phyloP scores from a whole-genome alignment of 2,329 filamentous ascomycete genomes.

The Cladophialophora immunda region DNA sequence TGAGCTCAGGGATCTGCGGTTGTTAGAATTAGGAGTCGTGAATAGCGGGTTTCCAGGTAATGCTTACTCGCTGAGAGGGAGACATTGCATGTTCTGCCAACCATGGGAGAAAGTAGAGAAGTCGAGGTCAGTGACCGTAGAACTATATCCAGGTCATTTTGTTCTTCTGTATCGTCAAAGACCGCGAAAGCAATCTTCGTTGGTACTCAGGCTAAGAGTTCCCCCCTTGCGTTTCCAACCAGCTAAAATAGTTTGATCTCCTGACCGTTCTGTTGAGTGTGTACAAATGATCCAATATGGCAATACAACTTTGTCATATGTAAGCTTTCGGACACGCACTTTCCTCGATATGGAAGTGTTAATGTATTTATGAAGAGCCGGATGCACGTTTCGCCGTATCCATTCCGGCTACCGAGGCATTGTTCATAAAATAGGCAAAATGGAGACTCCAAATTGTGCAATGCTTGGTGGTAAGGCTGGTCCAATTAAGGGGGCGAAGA shows the following conservation, averaged over 20 bases:
- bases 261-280: neutral
- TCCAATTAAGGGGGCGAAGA: neutral
- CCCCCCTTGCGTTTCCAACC: neutral
- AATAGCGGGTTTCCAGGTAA: neutral
- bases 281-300: neutral
- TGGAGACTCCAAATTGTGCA: neutral
- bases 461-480: neutral
- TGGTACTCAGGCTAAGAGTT: no score
- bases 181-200: neutral
- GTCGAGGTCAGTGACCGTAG: neutral
- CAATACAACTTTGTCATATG: neutral
- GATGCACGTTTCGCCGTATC: neutral
- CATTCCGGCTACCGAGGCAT: neutral
- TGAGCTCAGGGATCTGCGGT: conserved; percentile 3
- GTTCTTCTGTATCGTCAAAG: neutral
- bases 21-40: neutral
- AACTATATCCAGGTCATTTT: neutral
- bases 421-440: neutral
- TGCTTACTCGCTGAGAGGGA: neutral
- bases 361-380: neutral
- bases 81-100: neutral
- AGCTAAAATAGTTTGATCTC: conserved; percentile 2
- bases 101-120: neutral
- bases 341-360: neutral
- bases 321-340: neutral